Evolutionary conservation across 177 flowering plant genomes (phyloP).

Genomic region (Vitis hybrid): DNA sequence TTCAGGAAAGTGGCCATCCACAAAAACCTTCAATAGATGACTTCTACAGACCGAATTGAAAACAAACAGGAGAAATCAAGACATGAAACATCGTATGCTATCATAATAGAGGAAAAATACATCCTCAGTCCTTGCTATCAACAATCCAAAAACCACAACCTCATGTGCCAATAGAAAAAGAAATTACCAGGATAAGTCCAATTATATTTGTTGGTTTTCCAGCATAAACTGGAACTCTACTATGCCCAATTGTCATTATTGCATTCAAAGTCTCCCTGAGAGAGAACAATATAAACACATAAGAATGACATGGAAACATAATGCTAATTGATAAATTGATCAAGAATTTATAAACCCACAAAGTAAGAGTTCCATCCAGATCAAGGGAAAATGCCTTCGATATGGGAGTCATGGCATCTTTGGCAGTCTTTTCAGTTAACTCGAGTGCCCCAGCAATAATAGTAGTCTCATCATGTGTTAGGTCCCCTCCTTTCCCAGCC

Average conservation of each 20-base stretch:
- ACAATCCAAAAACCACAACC: not conserved
- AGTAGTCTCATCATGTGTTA: slow-evolving; percentile 96
- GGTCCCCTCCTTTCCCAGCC: slow-evolving; percentile 99
- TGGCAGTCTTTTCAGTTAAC: slow-evolving; percentile 87
- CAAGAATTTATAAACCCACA: slow-evolving; percentile 58
- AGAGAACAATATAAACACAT: slow-evolving; percentile 6
- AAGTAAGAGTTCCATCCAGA: slow-evolving; percentile 82
- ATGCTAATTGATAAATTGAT: not conserved
- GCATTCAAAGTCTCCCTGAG: slow-evolving; percentile 73
- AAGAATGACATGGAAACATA: not conserved
- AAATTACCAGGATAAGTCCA: slow-evolving; percentile 77
- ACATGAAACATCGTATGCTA: not conserved
- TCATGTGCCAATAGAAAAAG: not conserved
- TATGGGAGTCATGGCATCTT: slow-evolving; percentile 95
- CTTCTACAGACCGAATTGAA: no score
- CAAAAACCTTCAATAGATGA: no score
- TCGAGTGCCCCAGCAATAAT: slow-evolving; percentile 94
- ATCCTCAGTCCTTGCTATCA: not conserved
- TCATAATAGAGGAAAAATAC: not conserved
- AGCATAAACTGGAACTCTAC: slow-evolving; percentile 85
- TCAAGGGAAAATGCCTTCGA: slow-evolving; percentile 90
- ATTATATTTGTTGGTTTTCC: slow-evolving; percentile 67
- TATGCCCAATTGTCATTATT: slow-evolving; percentile 86
- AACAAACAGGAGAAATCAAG: not conserved
- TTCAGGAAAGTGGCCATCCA: no score